Percentiles rank a stretch among this genome's conserved stretches.
phyloP scores from a whole-genome alignment of 805 yeast genomes.

The Metschnikowia lachancei region DNA sequence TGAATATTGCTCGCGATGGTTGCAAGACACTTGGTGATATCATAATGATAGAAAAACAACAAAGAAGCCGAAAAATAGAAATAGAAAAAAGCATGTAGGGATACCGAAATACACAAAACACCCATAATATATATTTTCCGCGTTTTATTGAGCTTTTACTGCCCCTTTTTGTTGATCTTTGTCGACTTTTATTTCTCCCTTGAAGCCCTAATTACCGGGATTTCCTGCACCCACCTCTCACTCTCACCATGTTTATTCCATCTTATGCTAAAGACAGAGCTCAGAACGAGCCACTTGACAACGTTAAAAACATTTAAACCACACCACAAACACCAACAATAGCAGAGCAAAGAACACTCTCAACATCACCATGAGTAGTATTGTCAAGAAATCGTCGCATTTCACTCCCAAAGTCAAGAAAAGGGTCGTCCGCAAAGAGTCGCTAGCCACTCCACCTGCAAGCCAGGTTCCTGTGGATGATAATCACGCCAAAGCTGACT shows the following conservation, averaged over 20 bases:
- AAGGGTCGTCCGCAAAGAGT: constrained; percentile 23
- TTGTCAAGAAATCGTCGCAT: constrained; percentile 52
- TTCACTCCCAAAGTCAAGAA: constrained; percentile 57
- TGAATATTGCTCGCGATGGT: too few species aligned
- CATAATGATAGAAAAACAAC: too few species aligned
- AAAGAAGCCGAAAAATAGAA: too few species aligned
- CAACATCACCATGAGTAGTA: constrained; percentile 40
- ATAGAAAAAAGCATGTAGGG: too few species aligned
- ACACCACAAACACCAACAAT: not conserved
- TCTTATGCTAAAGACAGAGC: not conserved
- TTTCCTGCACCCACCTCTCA: not conserved
- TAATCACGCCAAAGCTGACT: not conserved
- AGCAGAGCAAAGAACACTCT: too few species aligned
- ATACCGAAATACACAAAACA: too few species aligned
- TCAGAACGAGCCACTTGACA: not conserved
- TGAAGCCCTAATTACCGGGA: too few species aligned
- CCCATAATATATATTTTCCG: too few species aligned
- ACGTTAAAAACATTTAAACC: not conserved
- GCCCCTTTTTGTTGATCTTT: not conserved
- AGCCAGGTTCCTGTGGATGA: constrained; percentile 11
- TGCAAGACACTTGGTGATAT: too few species aligned
- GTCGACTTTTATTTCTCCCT: not conserved
- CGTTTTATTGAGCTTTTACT: too few species aligned
- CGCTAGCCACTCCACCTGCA: constrained; percentile 18
- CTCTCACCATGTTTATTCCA: not conserved